These are phyloP conservation scores for Taiozyma sp. DNA, from an alignment of 1,139 yeast genomes.

Conservation along the genomic window DNA sequence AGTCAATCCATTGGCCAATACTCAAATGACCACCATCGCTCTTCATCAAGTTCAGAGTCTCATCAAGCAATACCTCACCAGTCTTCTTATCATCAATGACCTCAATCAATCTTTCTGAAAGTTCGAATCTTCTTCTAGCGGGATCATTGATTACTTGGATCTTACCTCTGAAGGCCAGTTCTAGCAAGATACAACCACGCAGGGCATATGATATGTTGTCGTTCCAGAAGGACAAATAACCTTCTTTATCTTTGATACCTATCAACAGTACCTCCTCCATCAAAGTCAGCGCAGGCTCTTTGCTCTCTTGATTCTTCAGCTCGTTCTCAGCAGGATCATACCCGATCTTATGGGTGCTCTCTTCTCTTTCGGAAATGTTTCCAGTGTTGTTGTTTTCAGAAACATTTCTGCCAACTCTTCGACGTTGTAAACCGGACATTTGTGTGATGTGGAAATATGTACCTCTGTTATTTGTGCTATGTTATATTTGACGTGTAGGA, in stretches of 20 bases:
- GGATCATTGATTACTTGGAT: constrained; percentile 90
- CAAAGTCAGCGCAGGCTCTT: constrained; percentile 70
- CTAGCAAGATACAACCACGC: constrained; percentile 91
- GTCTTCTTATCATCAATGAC: constrained; percentile 84
- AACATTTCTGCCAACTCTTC: constrained; percentile 33
- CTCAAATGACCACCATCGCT: constrained; percentile 75
- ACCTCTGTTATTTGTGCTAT: neutral
- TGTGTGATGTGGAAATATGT: neutral
- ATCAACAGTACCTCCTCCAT: constrained; percentile 95
- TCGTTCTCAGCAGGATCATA: constrained; percentile 66
- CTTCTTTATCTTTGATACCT: constrained; percentile 94
- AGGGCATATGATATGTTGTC: constrained; percentile 95
- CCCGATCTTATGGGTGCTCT: constrained; percentile 50
- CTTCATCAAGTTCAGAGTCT: constrained; percentile 87
- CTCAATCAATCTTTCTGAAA: constrained; percentile 82
- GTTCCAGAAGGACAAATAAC: constrained; percentile 95
- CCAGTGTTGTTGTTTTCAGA: constrained; percentile 9
- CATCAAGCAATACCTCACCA: constrained; percentile 94
- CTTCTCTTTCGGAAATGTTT: constrained; percentile 16
- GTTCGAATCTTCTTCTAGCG: constrained; percentile 84
- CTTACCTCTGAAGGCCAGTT: constrained; percentile 85
- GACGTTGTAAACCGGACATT: constrained; percentile 43
- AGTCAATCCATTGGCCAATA: constrained; percentile 91
- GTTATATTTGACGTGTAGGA: neutral
- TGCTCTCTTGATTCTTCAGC: constrained; percentile 26